Evolutionary conservation across 1,284 basidiomycete species (phyloP).

Genomic region (Cryptococcus maquisensis): DNA sequence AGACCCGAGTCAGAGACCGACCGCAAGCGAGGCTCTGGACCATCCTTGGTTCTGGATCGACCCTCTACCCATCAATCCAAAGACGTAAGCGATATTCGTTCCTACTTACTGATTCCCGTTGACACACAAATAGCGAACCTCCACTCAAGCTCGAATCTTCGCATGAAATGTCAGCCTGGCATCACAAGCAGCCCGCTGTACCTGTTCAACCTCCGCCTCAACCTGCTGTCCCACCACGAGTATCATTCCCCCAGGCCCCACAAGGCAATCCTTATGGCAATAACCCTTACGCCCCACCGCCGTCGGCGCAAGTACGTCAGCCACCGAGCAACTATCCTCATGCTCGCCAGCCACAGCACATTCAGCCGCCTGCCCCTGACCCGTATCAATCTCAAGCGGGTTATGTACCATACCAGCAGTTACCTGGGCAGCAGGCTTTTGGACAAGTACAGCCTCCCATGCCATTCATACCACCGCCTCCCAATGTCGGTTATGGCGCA

Average conservation of each 20-base stretch:
- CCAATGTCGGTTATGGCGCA: too few species aligned
- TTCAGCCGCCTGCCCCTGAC: too few species aligned
- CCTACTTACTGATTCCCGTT: too few species aligned
- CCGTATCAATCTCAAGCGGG: too few species aligned
- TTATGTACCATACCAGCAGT: too few species aligned
- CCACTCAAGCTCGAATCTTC: slow-evolving; percentile 31
- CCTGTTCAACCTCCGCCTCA: not conserved
- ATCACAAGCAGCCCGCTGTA: slow-evolving; percentile 13
- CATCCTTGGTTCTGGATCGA: slow-evolving; percentile 64
- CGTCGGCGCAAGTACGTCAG: too few species aligned
- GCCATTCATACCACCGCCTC: too few species aligned
- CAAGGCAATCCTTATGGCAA: not conserved
- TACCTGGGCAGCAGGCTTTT: too few species aligned
- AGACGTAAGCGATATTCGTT: not conserved
- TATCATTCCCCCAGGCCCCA: not conserved
- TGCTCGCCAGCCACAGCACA: too few species aligned
- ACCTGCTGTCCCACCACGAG: not conserved
- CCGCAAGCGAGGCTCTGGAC: slow-evolving; percentile 53
- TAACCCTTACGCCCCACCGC: too few species aligned
- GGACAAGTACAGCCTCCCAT: too few species aligned
- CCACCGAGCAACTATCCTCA: too few species aligned
- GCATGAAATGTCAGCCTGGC: slow-evolving; percentile 42
- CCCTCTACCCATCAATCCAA: not conserved
- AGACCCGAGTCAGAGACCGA: slow-evolving; percentile 54
- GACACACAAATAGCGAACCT: not conserved